Evolutionary conservation across 768 basidiomycete genomes (phyloP).

Genomic region (Phanerochaete sordida): DNA sequence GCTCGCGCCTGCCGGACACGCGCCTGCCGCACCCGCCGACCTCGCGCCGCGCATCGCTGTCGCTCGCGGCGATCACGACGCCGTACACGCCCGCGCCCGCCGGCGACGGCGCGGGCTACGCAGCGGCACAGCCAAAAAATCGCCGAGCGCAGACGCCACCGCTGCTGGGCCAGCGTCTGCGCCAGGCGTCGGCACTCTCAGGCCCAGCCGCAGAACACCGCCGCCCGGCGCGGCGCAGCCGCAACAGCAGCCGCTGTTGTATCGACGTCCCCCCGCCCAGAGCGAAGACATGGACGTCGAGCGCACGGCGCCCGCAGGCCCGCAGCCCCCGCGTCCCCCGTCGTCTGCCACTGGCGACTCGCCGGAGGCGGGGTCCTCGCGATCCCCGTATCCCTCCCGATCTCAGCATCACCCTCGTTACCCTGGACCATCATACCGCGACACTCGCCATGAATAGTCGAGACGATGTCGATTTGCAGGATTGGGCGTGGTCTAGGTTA

Average conservation of each 20-base stretch:
- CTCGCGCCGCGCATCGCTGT: conserved; percentile 35
- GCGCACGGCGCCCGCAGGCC: neutral
- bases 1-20: conserved; percentile 27
- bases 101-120: conserved; percentile 12
- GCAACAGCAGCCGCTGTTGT: neutral
- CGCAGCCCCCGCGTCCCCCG: neutral
- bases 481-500: neutral
- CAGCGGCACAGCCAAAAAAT: conserved; percentile 61
- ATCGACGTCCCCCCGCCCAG: neutral
- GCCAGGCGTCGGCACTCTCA: conserved; percentile 31
- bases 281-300: neutral
- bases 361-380: neutral
- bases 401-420: neutral
- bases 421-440: neutral
- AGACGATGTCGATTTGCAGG: neutral
- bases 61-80: conserved; percentile 38
- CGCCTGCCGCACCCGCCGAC: conserved; percentile 28
- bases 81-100: conserved; percentile 38
- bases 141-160: conserved; percentile 73
- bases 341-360: neutral
- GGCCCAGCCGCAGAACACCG: conserved; percentile 20
- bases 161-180: conserved; percentile 75
- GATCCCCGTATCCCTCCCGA: neutral
- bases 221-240: conserved; percentile 1
- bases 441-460: neutral